Base-by-base conservation (phyloP, 176 grass and related monocot species). In the Dactylis glomerata region DNA sequence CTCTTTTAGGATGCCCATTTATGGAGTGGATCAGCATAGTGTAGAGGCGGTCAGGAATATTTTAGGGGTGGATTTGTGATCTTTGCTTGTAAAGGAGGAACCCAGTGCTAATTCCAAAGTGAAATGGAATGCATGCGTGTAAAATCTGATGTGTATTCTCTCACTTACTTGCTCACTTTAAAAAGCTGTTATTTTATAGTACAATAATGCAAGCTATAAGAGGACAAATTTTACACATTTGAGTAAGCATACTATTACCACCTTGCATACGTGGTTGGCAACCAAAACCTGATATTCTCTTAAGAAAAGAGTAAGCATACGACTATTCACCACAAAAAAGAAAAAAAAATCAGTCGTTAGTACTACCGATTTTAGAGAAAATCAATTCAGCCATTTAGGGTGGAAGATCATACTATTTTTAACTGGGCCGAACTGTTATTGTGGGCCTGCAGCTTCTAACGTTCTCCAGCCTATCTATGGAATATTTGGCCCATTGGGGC, bases 1-100 rank as follows among this genome's bases (percentile, higher is more conserved):
- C 36, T 68, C 46, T 55, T 84, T 77, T 84, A 0, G 36, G 55
- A 47, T 73, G 69, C 69, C 69, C 69, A 73, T 73, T 47, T 73
- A 23, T 30, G 69, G 68, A 72, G 68, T 44, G 55, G 38, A 26
- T 71, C 37, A 3, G 4, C 10, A 36, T 69, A 22, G 66, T 11
- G 68, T 71, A 23, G 34, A 41, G 22, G 22, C 20, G 11, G 13
- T 17, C 13, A 72, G 36, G 69, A 73, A 73, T 73, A 73, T 73
- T 46, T 73, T 73, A 73, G 41, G 69, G 41, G 23, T 31, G 59
- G n/a, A n/a, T n/a, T 0, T 63, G 27, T 63, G 59, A 31, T 31
- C 59, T 63, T 31, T 63, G 59, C 59, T 45, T 44, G 38, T 73
- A 73, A 73, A 73, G 69, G 41, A 5, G 41, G 69, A 73, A 73